Conservation (phyloP, 2,329 filamentous ascomycete genomes). For the Ilyonectria mors-panacis region DNA sequence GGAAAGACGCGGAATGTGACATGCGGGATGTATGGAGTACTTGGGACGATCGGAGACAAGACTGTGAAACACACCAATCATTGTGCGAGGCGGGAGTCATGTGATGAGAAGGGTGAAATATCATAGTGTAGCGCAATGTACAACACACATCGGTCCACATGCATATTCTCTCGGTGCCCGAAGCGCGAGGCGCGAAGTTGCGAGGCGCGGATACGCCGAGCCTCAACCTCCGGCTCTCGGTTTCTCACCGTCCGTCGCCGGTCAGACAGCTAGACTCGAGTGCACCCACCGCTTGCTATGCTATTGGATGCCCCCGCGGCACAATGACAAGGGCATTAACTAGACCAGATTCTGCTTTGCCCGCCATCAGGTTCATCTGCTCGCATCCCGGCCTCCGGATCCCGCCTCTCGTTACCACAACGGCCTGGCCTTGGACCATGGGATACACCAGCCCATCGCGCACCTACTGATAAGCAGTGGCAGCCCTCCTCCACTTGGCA, state of each 20-base stretch:
- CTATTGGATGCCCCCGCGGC: not conserved
- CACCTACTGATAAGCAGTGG: slow-evolving; percentile 22
- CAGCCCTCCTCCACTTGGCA: slow-evolving; percentile 1
- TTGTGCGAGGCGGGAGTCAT: not conserved
- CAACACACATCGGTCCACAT: not conserved
- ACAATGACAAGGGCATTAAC: slow-evolving; percentile 3
- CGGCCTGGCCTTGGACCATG: slow-evolving; percentile 7
- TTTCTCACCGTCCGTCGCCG: not conserved
- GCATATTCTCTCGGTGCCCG: not conserved
- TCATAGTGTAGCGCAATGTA: not conserved
- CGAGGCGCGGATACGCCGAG: slow-evolving; percentile 1
- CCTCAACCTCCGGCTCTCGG: not conserved
- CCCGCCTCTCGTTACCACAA: slow-evolving; percentile 32
- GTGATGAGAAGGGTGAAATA: not conserved
- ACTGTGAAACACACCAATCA: not conserved
- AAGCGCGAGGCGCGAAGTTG: not conserved
- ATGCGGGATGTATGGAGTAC: not conserved
- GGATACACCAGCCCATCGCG: slow-evolving; percentile 37
- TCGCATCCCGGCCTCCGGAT: slow-evolving; percentile 39
- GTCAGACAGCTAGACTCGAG: not conserved
- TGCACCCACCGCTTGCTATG: not conserved
- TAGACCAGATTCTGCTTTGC: not conserved
- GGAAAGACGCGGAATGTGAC: not conserved
- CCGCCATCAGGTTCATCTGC: slow-evolving; percentile 15
- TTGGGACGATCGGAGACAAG: not conserved